These are phyloP conservation scores for Abrus pulchellus DNA, from an alignment of 306 rosid genomes.

Conservation along the genomic window DNA sequence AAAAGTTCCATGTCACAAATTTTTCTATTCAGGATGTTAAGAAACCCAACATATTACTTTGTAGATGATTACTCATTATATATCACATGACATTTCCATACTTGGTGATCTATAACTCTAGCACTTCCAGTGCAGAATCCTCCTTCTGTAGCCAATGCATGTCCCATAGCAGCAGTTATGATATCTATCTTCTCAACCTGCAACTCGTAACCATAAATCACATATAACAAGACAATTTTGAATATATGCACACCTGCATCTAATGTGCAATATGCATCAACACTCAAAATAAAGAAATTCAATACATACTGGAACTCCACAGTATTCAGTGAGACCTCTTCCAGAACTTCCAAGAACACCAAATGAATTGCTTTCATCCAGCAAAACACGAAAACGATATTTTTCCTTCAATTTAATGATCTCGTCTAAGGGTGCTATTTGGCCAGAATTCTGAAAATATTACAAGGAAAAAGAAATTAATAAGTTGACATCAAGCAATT, in stretches of 20 bases:
- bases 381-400: conserved; percentile 80
- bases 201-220: conserved; percentile 54
- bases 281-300: conserved; percentile 39
- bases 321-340: conserved; percentile 91
- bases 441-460: conserved; percentile 88
- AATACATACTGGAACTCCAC: conserved; percentile 78
- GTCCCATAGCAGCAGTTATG: conserved; percentile 98
- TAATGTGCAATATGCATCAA: conserved; percentile 9
- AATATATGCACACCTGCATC: conserved; percentile 36
- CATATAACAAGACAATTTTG: conserved; percentile 41
- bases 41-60: conserved; percentile 17
- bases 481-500: neutral
- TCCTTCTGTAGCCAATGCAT: conserved; percentile 95
- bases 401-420: conserved; percentile 93
- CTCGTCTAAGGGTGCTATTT: conserved; percentile 90
- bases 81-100: conserved; percentile 55
- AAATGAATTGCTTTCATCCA: conserved; percentile 98
- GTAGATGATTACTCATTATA: conserved; percentile 16
- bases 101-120: conserved; percentile 97
- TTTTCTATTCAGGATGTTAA: neutral
- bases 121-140: conserved; percentile 99
- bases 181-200: conserved; percentile 94
- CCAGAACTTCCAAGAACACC: conserved; percentile 95
- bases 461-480: conserved; percentile 26
- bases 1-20: conserved; percentile 1